Evolutionary conservation across 257 asterid species (phyloP), one percentile per base, ranked within the genome.

Genomic region (Solanum medicagineum): DNA sequence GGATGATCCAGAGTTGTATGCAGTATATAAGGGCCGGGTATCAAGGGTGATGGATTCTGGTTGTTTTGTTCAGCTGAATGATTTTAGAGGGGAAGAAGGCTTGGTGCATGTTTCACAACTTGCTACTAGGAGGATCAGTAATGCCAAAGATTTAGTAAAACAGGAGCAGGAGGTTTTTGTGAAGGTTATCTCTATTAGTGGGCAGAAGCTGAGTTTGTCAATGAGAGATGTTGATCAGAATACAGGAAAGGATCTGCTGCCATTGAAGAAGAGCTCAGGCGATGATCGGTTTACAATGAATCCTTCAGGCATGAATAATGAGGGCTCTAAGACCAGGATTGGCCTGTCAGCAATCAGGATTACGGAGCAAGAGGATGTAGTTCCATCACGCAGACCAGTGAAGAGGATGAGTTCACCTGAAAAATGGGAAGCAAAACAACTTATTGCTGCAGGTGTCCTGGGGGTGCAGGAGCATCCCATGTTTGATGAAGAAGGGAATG

Each of bases 141-240:
- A 91, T 90, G 99, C 99, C 1, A 95, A 95, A 90, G 99, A 94
- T 88, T 89, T 95, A 10, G 97, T 96, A 85, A 96, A 96, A 90
- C 88, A 97, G 86, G 99, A 95, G 82, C 98, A 94, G 86, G 97
- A 94, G 83, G 98, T 96, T 10, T 95, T 87, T 59, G 99, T 95
- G 84, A 96, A 96, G 84, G 97, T 96, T 56, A 90, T 95, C 59
- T 96, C 97, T 1, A 86, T 94, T 51, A 93, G 90, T 88, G 99
- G 98, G 73, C 93, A 87, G 85, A 96, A 96, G 66, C 56, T 96
- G 92, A 95, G 98, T 84, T 89, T 95, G 90, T 88, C 98, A 6
- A 95, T 96, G 97, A 92, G 97, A 91, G 99, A 95, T 85, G 98
- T 96, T 71, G 99, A 96, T 92, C 99, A 95, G 90, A 93, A 96